phyloP scores from a whole-genome alignment of 2,329 filamentous ascomycete genomes.

The Botrytis galanthina region DNA sequence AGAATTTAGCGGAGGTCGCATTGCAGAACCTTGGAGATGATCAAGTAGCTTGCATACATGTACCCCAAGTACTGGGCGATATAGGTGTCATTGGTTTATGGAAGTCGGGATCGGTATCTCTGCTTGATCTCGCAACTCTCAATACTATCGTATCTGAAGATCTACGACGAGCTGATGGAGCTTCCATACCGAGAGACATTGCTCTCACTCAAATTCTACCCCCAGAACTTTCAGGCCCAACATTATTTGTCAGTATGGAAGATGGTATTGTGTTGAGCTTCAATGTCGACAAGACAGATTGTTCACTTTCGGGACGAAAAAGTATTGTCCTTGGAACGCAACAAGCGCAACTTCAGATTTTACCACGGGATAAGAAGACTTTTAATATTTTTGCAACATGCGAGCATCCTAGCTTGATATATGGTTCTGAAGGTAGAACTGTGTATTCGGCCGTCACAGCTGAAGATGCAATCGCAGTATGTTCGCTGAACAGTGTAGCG shows the following conservation, averaged over 20 bases:
- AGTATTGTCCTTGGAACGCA: conserved; percentile 83
- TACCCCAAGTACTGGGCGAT: conserved; percentile 60
- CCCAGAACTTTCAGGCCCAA: conserved; percentile 56
- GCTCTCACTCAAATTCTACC: conserved; percentile 76
- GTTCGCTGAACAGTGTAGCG: conserved; percentile 75
- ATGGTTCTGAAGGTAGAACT: conserved; percentile 80
- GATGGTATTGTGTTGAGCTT: conserved; percentile 90
- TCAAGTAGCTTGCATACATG: conserved; percentile 82
- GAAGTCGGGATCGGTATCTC: conserved; percentile 73
- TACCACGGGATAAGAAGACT: conserved; percentile 66
- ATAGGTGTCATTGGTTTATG: conserved; percentile 85
- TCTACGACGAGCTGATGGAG: conserved; percentile 61
- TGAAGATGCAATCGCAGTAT: conserved; percentile 78
- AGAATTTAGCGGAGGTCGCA: conserved; percentile 52
- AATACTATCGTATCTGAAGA: conserved; percentile 63
- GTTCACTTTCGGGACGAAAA: conserved; percentile 68
- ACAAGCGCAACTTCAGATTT: conserved; percentile 74
- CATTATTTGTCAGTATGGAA: conserved; percentile 84
- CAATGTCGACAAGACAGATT: conserved; percentile 60
- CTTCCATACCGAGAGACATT: conserved; percentile 80
- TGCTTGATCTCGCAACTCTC: conserved; percentile 68
- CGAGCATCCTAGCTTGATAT: conserved; percentile 91
- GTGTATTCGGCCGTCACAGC: conserved; percentile 93
- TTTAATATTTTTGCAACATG: conserved; percentile 89
- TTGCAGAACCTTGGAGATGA: conserved; percentile 63